A percentile compares a stretch with the other conserved stretches of the same genome.
Evolutionary conservation across 1,139 yeast species (phyloP).

Genomic region (Meyerozyma guilliermondii): DNA sequence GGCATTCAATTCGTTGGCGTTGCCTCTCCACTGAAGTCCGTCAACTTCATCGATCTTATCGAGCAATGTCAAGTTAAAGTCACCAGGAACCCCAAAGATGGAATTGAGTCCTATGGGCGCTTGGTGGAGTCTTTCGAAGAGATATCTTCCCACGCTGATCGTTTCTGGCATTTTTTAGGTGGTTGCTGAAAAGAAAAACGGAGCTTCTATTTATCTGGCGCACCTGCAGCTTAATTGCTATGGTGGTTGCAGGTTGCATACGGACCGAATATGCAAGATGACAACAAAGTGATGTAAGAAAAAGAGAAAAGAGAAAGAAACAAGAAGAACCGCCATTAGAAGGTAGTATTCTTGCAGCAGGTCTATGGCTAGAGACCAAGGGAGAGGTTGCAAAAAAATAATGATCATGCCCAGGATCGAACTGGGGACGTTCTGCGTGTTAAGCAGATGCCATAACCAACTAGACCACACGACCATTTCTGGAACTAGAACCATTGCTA

Average conservation of each 20-base stretch:
- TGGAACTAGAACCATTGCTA: not conserved
- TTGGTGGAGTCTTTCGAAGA: slow-evolving; percentile 59
- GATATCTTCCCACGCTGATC: slow-evolving; percentile 53
- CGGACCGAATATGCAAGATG: not conserved
- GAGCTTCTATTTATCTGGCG: not conserved
- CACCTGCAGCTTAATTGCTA: not conserved
- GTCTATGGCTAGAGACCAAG: too few relatives aligned
- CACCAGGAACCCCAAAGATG: slow-evolving; percentile 77
- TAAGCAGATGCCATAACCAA: slow-evolving; percentile 99
- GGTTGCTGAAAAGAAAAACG: not conserved
- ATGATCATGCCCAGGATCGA: slow-evolving; percentile 99
- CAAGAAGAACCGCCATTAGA: too few relatives aligned
- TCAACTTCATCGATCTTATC: slow-evolving; percentile 62
- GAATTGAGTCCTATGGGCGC: slow-evolving; percentile 50
- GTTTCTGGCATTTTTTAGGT: not conserved
- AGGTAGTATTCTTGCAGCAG: too few relatives aligned
- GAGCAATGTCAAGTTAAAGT: slow-evolving; percentile 63
- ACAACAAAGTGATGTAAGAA: not conserved
- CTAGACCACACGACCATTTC: slow-evolving; percentile 68
- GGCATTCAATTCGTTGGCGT: slow-evolving; percentile 69
- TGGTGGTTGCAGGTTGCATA: not conserved
- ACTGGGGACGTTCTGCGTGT: slow-evolving; percentile 99
- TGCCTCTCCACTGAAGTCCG: slow-evolving; percentile 63
- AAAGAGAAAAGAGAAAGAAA: not conserved
- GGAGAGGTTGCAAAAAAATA: slow-evolving; percentile 14